Evolutionary conservation across 2,329 filamentous ascomycete genomes (phyloP), one percentile per base, ranked within the genome.

Genomic region (Sporothrix sp.): DNA sequence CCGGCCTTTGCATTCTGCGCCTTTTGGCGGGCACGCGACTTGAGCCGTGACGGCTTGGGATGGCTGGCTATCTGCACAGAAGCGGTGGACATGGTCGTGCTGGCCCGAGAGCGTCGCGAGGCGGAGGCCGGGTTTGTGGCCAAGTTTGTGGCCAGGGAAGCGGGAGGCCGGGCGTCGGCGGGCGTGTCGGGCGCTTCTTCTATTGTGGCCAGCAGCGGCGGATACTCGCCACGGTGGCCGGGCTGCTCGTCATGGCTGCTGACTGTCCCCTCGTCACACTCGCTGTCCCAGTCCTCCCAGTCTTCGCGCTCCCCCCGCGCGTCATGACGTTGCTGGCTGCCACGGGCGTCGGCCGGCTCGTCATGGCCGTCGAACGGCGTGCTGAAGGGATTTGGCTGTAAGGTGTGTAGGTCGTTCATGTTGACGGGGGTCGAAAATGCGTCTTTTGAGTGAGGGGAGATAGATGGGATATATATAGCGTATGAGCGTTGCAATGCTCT

Each of bases 1-100:
- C 81, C 81, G 8, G 76, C 77, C 65, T 75, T 72, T 51, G 73
- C 71, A 62, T 82, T 78, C 60, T 81, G 71, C 20, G 73, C 71
- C 59, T 77, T 78, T 59, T 84, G 80, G 48, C 80, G 72, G 27
- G 75, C 73, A 50, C 74, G 74, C 3, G 81, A 85, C 60, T 74
- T 82, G 20, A 75, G 62, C 8, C 75, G 68, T 39, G 63, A 65
- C 27, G 73, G 60, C 50, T 65, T 72, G 25, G 67, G 65, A 2
- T 64, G 60, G 1, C 73, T 71, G 23, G 42, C 27, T 1, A n/a
- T 20, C 7, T 35, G 40, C 35, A 47, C 16, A 25, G 21, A 23
- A 13, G 28, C 27, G 7, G 46, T 21, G 5, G 37, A 33, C 36
- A 38, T 37, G 8, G 8, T 10, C n/a, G 21, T 36, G 16, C 30